Conservation (phyloP, 495 filamentous ascomycete genomes). For the Penicillium robsamsonii region DNA sequence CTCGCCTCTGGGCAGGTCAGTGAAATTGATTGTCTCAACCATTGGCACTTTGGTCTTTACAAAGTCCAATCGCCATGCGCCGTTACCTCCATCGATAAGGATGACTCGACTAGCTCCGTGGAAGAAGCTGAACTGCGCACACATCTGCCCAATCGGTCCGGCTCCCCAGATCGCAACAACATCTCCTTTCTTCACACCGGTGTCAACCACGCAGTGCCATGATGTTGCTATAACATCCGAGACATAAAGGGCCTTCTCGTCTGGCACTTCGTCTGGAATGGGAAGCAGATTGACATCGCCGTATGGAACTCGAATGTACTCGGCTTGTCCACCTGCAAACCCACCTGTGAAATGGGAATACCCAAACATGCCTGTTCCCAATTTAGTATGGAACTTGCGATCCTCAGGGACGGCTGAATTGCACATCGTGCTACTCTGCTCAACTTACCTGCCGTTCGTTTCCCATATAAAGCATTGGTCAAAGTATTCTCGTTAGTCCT, state of each 20-base stretch:
- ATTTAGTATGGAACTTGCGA: neutral
- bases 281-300: conserved; percentile 81
- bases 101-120: conserved; percentile 77
- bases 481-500: conserved; percentile 70
- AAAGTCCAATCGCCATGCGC: conserved; percentile 63
- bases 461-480: conserved; percentile 70
- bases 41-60: conserved; percentile 62
- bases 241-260: conserved; percentile 83
- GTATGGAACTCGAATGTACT: conserved; percentile 80
- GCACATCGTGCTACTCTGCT: neutral
- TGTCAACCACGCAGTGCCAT: conserved; percentile 82
- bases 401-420: neutral
- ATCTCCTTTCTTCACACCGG: conserved; percentile 74
- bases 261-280: conserved; percentile 76
- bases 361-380: conserved; percentile 45
- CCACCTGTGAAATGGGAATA: conserved; percentile 74
- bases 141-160: conserved; percentile 71
- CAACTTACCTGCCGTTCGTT: conserved; percentile 63
- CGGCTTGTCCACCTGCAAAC: conserved; percentile 86
- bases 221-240: conserved; percentile 77
- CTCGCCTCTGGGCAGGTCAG: conserved; percentile 47
- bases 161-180: conserved; percentile 63
- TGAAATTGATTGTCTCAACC: conserved; percentile 59
- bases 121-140: conserved; percentile 65
- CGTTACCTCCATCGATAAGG: conserved; percentile 69